phyloP scores from a whole-genome alignment of 768 basidiomycete species.

The Galerina marginata region DNA sequence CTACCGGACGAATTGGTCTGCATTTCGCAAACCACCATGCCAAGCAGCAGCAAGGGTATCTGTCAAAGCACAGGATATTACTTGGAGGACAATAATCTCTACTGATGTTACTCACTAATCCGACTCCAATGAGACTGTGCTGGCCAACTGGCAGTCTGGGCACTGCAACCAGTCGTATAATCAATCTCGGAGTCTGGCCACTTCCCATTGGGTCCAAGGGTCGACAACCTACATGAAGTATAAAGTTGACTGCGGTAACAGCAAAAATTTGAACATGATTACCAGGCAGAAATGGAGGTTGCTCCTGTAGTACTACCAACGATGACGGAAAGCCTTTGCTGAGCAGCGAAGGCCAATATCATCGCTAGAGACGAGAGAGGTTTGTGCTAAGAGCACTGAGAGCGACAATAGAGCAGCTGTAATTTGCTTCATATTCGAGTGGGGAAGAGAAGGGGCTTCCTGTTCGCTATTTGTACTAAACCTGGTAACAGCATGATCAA shows the following conservation, averaged over 20 bases:
- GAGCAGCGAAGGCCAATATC: constrained; percentile 41
- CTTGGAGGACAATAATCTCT: not conserved
- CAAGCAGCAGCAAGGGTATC: constrained; percentile 55
- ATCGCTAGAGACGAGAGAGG: constrained; percentile 8
- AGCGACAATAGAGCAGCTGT: not conserved
- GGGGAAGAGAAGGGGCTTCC: not conserved
- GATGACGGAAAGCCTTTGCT: constrained; percentile 44
- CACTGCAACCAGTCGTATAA: constrained; percentile 64
- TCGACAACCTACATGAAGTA: constrained; percentile 42
- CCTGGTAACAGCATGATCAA: not conserved
- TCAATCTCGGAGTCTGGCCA: constrained; percentile 61
- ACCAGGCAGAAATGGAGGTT: constrained; percentile 43
- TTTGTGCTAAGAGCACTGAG: not conserved
- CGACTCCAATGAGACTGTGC: constrained; percentile 62
- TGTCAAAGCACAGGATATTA: constrained; percentile 19
- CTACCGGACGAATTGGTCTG: constrained; percentile 41
- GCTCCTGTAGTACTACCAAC: constrained; percentile 45
- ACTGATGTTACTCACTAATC: constrained; percentile 39
- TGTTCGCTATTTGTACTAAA: not conserved
- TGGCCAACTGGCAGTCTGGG: constrained; percentile 70
- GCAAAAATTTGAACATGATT: not conserved
- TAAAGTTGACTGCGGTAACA: no score
- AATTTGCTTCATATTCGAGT: constrained; percentile 4
- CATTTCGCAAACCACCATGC: constrained; percentile 50
- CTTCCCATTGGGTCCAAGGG: constrained; percentile 50